Base-by-base conservation (phyloP, 352 stramenopile genomes). In the Phytophthora ramorum region DNA sequence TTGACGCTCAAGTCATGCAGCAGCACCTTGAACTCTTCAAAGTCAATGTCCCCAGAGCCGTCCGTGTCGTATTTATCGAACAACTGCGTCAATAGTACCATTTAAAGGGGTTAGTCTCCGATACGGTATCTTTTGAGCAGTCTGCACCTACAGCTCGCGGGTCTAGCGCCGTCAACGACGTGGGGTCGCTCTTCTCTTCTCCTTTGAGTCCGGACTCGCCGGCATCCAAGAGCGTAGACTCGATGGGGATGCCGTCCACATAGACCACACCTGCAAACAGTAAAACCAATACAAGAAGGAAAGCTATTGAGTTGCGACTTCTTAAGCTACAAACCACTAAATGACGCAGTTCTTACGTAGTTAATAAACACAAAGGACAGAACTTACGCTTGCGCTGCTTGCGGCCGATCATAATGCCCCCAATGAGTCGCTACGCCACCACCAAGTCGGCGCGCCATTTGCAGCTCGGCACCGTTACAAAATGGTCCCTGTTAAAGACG, bases 11-110 rank as follows among this genome's bases (percentile, higher is more conserved):
- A 63, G 51, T 93, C 85, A 9, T 63, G 50, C 30, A 95, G 68
- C 16, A 95, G 67, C 19, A 92, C 71, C 43, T 81, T 85, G 69
- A 95, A 95, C 70, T 95, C 87, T 3, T 90, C 69, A 28, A 91
- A 73, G 60, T 93, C 85, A 34, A 95, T 93, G 20, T 85, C 85
- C 6, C 85, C 87, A 3, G 85, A 93, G 13, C 78, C 77, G 37
- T 95, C 87, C 9, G 75, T 57, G 63, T 95, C 85, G 65, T 93
- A 95, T 53, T 95, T 92, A 60, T 91, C 77, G 51, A 95, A 95
- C 32, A 95, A 75, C 87, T 95, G 38, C 44, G 60, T 14, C 9
- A 17, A 58, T 8, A 10, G 5, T 8, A 50, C 37, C 8, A 32
- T 20, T 7, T 22, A 43, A n/a, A 32, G 26, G 13, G 9, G 12